Evolutionary conservation across 2,329 filamentous ascomycete genomes (phyloP), one percentile per base, ranked within the genome.

Genomic region (Verticillium klebahnii): DNA sequence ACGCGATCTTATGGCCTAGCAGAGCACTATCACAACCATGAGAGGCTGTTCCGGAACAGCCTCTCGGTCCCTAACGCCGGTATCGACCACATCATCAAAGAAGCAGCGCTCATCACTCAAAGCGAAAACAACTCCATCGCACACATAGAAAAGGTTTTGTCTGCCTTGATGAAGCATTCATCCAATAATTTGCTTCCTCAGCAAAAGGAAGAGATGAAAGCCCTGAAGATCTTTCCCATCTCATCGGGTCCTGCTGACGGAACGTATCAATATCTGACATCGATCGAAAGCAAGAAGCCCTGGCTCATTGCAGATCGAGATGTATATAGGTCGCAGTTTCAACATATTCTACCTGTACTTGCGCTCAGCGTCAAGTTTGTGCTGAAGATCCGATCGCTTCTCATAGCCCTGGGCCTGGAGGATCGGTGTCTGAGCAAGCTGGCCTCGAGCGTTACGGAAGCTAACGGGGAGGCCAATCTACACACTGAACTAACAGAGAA

Each of bases 261-360:
- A 12, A 45, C 19, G 14, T 56, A 57, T 32, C 14, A 57, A 29
- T 56, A 31, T 11, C 34, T 63, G n/a, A 29, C 58, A 3, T 54
- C 62, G 9, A 36, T 50, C 6, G 17, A 55, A 6, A 29, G 40
- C 31, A 58, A 57, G 45, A 56, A 32, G 17, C 45, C 45, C 17
- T 63, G 59, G 62, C 50, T 63, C n/a, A 63, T 63, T 15, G 62
- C 62, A 7, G 62, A 63, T 36, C 58, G 62, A 34, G 56, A 56
- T 31, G 15, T 58, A 31, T 39, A 61, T 5, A 52, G 56, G 39
- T 25, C 17, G 6, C 56, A 61, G 12, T 63, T 63, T 23, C 45
- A 52, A 23, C 15, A 23, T 12, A n/a, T 61, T 4, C 11, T 63
- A n/a, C 59, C 62, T 4, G 19, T 63, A 5, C 56, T 61, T 23